Base-by-base conservation (phyloP, 768 basidiomycete species). In the Boletus rubescentipes region DNA sequence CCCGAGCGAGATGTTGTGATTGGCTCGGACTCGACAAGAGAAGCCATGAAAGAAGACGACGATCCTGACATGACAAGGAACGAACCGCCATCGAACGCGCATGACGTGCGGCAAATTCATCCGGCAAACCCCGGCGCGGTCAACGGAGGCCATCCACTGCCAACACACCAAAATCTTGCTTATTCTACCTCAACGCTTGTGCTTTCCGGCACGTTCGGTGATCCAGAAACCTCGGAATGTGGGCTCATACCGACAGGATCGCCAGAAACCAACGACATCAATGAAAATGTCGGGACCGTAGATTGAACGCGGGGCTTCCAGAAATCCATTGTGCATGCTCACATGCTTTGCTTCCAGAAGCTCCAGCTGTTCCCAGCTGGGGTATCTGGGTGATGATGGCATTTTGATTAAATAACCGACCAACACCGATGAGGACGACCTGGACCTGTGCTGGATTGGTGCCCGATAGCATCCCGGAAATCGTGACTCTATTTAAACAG, bases 261-360 rank as follows among this genome's bases (percentile, higher is more conserved):
- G 9, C 21, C 29, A n/a, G 43, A 30, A 18, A 21, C 16, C 32
- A 37, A 10, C 16, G 65, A 26, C 3, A 26, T 26, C 26, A 26
- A 26, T 26, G 26, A 26, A 26, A 26, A 26, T 26, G 26, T 26
- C 26, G 26, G 26, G 68, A 75, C 75, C 71, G 73, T 73, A 75
- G 72, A 73, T 75, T 72, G 74, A 76, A 75, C 73, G 72, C 68
- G 71, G 72, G 75, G 76, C 75, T 74, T 77, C 72, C 71, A 77
- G 74, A 78, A 67, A 53, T 15, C 18, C 12, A 14, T 20, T 14
- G 35, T 8, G n/a, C n/a, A n/a, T n/a, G 35, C 15, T 16, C 15
- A 8, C 35, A 16, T 35, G 16, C 36, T 37, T 37, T 16, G 35
- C 35, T 36, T 36, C 16, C 15, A 36, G 16, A 35, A 16, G 15